Evolutionary conservation across 2,329 filamentous ascomycete genomes (phyloP), one percentile per base, ranked within the genome.

Genomic region (Diaporthe batatas): DNA sequence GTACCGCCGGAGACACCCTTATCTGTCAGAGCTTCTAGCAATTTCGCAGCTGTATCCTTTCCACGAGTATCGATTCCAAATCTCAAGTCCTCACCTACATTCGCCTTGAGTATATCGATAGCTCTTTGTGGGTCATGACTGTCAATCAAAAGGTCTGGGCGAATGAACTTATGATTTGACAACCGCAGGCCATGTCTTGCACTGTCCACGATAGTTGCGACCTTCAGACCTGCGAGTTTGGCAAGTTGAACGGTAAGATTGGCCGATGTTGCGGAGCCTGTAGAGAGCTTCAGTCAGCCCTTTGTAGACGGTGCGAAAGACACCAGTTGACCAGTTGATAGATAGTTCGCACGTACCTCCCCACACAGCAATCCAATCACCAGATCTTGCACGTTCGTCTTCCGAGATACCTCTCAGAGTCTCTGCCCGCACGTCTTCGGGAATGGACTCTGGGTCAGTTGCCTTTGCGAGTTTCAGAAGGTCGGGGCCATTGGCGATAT

Each of bases 331-430:
- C n/a, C n/a, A n/a, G n/a, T n/a, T n/a, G n/a, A n/a, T n/a, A n/a
- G n/a, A n/a, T n/a, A 29, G 65, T 49, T n/a, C 5, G 12, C 32
- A 76, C 84, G 78, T 76, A 85, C 90, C 93, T 72, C 93, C 93
- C 92, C 93, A 95, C 59, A 95, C 89, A 1, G 89, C 90, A 51
- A 95, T 82, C 89, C 91, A 94, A 73, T 95, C 92, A 0, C 91
- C 92, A 0, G 81, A 76, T 54, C 84, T 83, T 0, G 90, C 87
- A 11, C 90, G 83, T 75, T 93, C 91, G 0, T 79, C 77, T 1
- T 82, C 77, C 0, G 79, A 75, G 7, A 92, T 89, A 0, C 87
- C 86, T 0, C 85, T 79, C n/a, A 93, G 85, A 71, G 90, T 91
- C 78, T 94, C 92, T 6, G 85, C 79, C 2, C 86, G 81, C 8